Evolutionary conservation across 208 protist genomes (phyloP).

Genomic region (Porcisia hertigi): DNA sequence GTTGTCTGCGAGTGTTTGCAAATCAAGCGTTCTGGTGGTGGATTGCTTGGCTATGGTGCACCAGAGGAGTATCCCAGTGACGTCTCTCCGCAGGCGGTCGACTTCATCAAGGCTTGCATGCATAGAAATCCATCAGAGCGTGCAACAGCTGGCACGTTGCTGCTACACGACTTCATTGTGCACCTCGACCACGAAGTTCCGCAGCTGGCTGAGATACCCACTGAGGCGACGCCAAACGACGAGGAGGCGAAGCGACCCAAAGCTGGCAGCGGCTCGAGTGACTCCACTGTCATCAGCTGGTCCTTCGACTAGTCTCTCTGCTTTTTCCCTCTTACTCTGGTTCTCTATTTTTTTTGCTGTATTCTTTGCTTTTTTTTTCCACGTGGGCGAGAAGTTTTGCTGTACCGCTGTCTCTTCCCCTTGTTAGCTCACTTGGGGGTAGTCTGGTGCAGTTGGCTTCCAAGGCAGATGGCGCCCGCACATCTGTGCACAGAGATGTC

Average conservation of each 20-base stretch:
- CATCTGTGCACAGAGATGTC: neutral
- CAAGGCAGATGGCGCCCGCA: neutral
- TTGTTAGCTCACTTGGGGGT: neutral
- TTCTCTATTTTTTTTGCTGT: neutral
- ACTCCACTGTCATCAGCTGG: slow-evolving; percentile 45
- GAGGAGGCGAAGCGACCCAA: slow-evolving; percentile 25
- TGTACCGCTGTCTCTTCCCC: neutral
- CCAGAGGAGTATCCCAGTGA: slow-evolving; percentile 52
- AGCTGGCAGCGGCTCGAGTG: slow-evolving; percentile 14
- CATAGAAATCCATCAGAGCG: slow-evolving; percentile 54
- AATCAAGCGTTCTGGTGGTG: slow-evolving; percentile 32
- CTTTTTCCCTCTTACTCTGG: neutral
- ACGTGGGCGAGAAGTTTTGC: neutral
- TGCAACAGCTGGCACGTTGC: slow-evolving; percentile 49
- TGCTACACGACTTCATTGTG: slow-evolving; percentile 73
- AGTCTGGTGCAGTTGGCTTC: neutral
- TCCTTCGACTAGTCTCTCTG: slow-evolving; percentile 36
- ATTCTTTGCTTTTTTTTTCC: slow-evolving; percentile 14
- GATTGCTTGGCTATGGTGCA: slow-evolving; percentile 51
- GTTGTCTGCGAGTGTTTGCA: slow-evolving; percentile 62
- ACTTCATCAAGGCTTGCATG: slow-evolving; percentile 72
- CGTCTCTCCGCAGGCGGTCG: slow-evolving; percentile 38
- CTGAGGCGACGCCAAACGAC: slow-evolving; percentile 29
- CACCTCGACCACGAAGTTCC: slow-evolving; percentile 62
- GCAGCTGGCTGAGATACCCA: slow-evolving; percentile 41